A percentile compares a stretch with the other conserved stretches of the same genome.
Conservation (phyloP, 2,329 filamentous ascomycete genomes). For the Aspergillus sp. region DNA sequence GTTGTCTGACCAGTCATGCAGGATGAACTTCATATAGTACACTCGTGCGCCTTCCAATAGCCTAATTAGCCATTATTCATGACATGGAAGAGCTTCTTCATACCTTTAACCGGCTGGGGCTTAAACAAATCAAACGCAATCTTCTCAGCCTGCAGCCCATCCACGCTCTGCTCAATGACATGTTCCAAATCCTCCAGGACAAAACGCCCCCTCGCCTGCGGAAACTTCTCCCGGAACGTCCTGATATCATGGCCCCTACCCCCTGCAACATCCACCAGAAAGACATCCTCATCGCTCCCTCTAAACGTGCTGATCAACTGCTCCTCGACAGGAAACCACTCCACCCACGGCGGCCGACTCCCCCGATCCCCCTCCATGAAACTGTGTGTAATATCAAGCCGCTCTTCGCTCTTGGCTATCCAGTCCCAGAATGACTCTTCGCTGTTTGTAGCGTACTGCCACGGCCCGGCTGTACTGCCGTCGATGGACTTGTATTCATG, state of each 20-base stretch:
- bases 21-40: constrained; percentile 28
- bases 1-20: constrained; percentile 35
- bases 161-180: constrained; percentile 3
- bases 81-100: neutral
- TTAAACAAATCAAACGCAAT: constrained; percentile 12
- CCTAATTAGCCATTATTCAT: neutral
- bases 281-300: neutral
- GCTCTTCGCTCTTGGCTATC: neutral
- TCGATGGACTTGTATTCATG: constrained; percentile 10
- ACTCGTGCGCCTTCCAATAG: constrained; percentile 6
- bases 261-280: constrained; percentile 14
- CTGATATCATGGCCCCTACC: constrained; percentile 10
- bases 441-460: constrained; percentile 14
- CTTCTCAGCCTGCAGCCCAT: neutral
- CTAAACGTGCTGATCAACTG: neutral
- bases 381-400: neutral
- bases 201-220: neutral
- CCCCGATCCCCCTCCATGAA: constrained; percentile 15
- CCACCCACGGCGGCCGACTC: constrained; percentile 9
- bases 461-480: constrained; percentile 9
- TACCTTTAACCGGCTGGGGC: constrained; percentile 9
- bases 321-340: constrained; percentile 13
- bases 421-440: constrained; percentile 7
- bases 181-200: constrained; percentile 9
- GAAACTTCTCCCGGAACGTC: constrained; percentile 2